Base-by-base conservation (phyloP, 768 basidiomycete genomes). In the Kwoniella newhampshirensis region DNA sequence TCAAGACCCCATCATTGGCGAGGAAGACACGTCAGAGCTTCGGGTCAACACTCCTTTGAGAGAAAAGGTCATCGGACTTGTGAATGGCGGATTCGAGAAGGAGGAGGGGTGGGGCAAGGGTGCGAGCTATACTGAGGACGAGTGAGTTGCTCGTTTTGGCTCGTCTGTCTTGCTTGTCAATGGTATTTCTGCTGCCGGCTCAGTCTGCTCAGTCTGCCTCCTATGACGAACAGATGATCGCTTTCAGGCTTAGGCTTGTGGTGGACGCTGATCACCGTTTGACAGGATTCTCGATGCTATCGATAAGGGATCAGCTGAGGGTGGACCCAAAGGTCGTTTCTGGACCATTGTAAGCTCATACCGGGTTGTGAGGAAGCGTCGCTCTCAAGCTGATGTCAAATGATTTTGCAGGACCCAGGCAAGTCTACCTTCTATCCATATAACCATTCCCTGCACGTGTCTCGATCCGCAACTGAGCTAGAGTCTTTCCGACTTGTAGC, bases 1-100 rank as follows among this genome's bases (percentile, higher is more conserved):
- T 0, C 66, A 81, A 0, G 92, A 97, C 77, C 83, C 83, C 8
- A 89, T 98, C 70, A 86, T 98, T 36, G 96, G 93, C 28, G 96
- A 99, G 76, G 94, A 99, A 77, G 91, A 96, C 74, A 86, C 94
- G 0, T 80, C 83, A 0, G 89, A 91, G 51, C 77, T 98, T 18
- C 83, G 87, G 6, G 74, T 81, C 28, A 76, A 78, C 40, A 77
- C 78, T 7, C 78, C 79, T 2, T 77, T 92, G 49, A 71, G 83
- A 35, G 79, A 83, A 23, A 83, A 88, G 40, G 88, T 98, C 58
- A 81, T 89, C 40, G 78, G 82, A 30, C 85, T 99, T 26, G 89
- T 91, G 2, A 91, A 89, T 69, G 87, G 89, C 35, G 84, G 87
- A 0, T 79, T 96, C 40, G 80, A 81, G 0, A 79, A 78, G 7